These are phyloP conservation scores for Fusarium hainanense DNA, from an alignment of 2,329 filamentous ascomycete species.

Conservation along the genomic window DNA sequence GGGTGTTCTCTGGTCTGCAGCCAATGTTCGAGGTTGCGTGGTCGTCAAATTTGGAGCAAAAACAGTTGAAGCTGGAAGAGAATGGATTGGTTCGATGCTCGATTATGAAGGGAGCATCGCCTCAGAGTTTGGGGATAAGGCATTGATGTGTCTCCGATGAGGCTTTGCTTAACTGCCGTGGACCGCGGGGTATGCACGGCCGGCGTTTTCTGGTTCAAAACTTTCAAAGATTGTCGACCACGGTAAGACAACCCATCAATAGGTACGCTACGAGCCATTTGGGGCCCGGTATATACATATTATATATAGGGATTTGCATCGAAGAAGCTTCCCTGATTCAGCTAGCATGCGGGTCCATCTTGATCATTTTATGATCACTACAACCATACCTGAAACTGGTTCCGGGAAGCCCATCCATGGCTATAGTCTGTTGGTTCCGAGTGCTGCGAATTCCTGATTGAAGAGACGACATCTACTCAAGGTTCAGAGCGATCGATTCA, in stretches of 20 bases:
- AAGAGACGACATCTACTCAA: neutral
- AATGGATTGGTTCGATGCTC: constrained; percentile 83
- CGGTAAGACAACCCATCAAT: neutral
- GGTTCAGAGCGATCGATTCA: neutral
- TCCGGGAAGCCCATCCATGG: too few relatives aligned
- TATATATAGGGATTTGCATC: neutral
- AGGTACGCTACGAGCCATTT: neutral
- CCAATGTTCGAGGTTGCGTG: constrained; percentile 82
- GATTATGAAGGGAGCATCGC: constrained; percentile 77
- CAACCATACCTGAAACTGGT: neutral
- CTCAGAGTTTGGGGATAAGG: constrained; percentile 80
- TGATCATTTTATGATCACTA: neutral
- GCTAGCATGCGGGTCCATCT: neutral
- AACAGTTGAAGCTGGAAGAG: constrained; percentile 81
- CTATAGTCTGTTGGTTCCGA: neutral
- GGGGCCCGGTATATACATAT: neutral
- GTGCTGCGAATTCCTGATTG: neutral
- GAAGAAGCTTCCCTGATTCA: neutral
- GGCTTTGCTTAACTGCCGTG: neutral
- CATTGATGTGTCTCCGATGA: constrained; percentile 78
- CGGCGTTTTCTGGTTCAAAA: neutral
- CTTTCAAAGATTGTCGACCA: neutral
- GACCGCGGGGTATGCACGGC: neutral
- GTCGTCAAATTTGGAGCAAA: constrained; percentile 90
- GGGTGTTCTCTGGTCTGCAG: constrained; percentile 83